Evolutionary conservation across 208 protist genomes (phyloP).

Genomic region (Leishmania major): DNA sequence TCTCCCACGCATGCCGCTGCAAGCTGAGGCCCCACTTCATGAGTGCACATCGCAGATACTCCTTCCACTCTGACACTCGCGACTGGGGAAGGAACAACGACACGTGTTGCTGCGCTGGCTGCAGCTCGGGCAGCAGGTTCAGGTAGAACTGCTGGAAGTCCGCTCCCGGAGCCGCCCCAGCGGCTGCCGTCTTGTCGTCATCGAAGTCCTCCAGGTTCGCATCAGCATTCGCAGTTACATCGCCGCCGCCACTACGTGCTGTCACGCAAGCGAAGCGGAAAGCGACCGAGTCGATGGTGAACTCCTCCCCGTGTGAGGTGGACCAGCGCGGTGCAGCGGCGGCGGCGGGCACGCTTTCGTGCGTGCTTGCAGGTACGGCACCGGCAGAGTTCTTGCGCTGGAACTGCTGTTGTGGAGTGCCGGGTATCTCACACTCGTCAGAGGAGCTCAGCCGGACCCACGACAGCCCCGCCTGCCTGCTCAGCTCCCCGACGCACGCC

Average conservation of each 20-base stretch:
- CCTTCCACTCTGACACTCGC: conserved; percentile 40
- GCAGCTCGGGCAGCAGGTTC: conserved; percentile 40
- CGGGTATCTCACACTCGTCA: conserved; percentile 5
- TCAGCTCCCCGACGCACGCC: conserved; percentile 20
- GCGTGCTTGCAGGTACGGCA: background rate
- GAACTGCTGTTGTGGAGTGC: conserved; percentile 1
- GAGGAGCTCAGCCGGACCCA: background rate
- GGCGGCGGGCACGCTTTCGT: no score
- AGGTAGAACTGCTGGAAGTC: conserved; percentile 36
- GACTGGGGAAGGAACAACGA: conserved; percentile 44
- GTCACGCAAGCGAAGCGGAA: conserved; percentile 26
- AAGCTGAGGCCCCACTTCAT: conserved; percentile 56
- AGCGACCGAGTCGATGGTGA: conserved; percentile 12
- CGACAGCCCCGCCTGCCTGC: conserved; percentile 18
- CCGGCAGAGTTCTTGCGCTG: background rate
- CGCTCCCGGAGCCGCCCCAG: background rate
- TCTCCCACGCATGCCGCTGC: conserved; percentile 29
- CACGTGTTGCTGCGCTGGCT: conserved; percentile 11
- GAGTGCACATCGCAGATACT: conserved; percentile 34
- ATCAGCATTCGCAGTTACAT: background rate
- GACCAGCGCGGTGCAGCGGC: conserved; percentile 6
- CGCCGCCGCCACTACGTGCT: conserved; percentile 6
- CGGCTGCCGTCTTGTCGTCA: background rate
- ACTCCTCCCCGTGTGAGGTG: conserved; percentile 21
- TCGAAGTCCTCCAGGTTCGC: background rate